These are phyloP conservation scores for Meripilus lineatus DNA, from an alignment of 1,284 basidiomycete species.

Conservation along the genomic window DNA sequence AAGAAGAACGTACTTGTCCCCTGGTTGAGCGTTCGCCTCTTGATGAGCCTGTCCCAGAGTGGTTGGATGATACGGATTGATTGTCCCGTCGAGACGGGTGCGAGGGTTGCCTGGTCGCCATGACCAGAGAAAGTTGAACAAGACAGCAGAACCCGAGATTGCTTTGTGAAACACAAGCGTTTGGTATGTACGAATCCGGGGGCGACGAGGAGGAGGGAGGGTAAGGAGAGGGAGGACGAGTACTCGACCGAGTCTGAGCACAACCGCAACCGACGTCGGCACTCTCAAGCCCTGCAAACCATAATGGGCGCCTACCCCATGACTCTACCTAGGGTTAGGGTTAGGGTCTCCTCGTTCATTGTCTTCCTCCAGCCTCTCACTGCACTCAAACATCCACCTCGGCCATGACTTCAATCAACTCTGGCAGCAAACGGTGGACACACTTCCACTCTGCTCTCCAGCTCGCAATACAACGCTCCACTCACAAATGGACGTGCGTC, in stretches of 20 bases:
- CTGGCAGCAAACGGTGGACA: conserved; percentile 65
- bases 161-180: neutral
- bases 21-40: conserved; percentile 15
- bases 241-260: too few species aligned
- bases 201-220: neutral
- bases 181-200: neutral
- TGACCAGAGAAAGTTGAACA: neutral
- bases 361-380: too few species aligned
- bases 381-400: neutral
- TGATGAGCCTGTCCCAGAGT: conserved; percentile 7
- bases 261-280: too few species aligned
- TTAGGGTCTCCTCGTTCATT: too few species aligned
- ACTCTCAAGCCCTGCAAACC: too few species aligned
- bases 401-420: conserved; percentile 12
- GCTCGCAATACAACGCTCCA: conserved; percentile 68
- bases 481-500: conserved; percentile 77
- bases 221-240: neutral
- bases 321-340: too few species aligned
- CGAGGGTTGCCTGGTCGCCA: conserved; percentile 10
- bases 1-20: conserved; percentile 8
- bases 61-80: conserved; percentile 10
- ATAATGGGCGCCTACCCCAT: too few species aligned
- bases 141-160: neutral
- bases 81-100: conserved; percentile 12
- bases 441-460: conserved; percentile 73